Conservation (phyloP, 73 alveolate species). For the Diophrys appendiculata region DNA sequence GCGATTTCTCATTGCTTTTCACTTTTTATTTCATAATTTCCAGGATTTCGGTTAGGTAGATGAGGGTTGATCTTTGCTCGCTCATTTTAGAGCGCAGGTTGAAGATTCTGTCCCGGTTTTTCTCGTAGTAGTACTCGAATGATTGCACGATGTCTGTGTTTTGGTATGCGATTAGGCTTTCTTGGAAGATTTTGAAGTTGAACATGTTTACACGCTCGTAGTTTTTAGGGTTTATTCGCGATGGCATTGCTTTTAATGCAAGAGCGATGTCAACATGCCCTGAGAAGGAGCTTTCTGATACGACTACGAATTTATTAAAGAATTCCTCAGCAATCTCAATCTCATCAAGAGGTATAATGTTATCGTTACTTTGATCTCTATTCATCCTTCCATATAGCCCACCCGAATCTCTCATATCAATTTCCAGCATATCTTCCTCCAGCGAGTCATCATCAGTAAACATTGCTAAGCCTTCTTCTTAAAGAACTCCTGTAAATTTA, state of each 20-base stretch:
- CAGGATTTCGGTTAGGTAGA: neutral
- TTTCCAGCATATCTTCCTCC: neutral
- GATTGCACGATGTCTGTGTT: constrained; percentile 56
- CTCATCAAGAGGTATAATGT: constrained; percentile 11
- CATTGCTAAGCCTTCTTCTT: no score
- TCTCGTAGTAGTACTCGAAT: constrained; percentile 59
- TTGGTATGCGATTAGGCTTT: constrained; percentile 42
- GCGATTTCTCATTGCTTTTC: neutral
- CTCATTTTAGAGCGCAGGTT: neutral
- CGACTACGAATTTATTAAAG: constrained; percentile 49
- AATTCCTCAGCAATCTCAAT: constrained; percentile 27
- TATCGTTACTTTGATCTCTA: neutral
- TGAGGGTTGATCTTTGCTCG: neutral
- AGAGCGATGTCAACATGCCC: constrained; percentile 51
- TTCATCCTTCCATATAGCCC: neutral
- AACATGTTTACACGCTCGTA: constrained; percentile 20
- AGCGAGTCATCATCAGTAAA: neutral
- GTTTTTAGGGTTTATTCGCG: constrained; percentile 17
- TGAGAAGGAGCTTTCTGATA: constrained; percentile 30
- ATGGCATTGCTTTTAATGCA: constrained; percentile 47
- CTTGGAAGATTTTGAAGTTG: constrained; percentile 45
- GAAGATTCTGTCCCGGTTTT: constrained; percentile 51
- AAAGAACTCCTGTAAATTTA: no score
- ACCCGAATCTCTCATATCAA: neutral
- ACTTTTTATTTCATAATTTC: neutral